Evolutionary conservation across 169 alveolate genomes (phyloP).

Genomic region (Neospora caninum): DNA sequence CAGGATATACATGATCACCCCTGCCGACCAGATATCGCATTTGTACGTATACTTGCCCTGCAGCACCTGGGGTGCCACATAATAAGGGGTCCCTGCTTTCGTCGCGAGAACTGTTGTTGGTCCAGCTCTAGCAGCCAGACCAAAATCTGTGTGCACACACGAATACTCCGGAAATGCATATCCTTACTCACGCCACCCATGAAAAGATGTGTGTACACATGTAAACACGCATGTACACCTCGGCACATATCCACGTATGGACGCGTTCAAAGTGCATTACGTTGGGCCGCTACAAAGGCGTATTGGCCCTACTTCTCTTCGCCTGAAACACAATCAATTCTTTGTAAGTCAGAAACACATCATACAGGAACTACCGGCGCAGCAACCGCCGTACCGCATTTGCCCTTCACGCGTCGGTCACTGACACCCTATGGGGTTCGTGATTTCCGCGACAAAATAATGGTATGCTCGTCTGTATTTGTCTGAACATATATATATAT

Average conservation of each 20-base stretch:
- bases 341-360: too few species aligned
- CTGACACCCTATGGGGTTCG: too few species aligned
- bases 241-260: background rate
- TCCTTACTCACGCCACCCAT: background rate
- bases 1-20: conserved; percentile 88
- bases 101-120: conserved; percentile 66
- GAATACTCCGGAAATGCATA: background rate
- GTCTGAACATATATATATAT: too few species aligned
- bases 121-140: conserved; percentile 83
- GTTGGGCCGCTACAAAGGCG: too few species aligned
- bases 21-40: conserved; percentile 96
- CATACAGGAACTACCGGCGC: too few species aligned
- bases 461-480: too few species aligned
- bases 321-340: too few species aligned
- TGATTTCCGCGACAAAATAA: too few species aligned
- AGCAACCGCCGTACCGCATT: too few species aligned
- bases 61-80: conserved; percentile 96
- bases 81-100: conserved; percentile 88
- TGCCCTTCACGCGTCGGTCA: too few species aligned
- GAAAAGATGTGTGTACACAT: background rate
- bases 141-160: conserved; percentile 79
- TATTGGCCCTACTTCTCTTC: too few species aligned
- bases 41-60: conserved; percentile 91
- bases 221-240: background rate
- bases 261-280: background rate